Evolutionary conservation across 176 grass and related monocot species (phyloP), one percentile per base, ranked within the genome.

Genomic region (Cenchrus purpureus): DNA sequence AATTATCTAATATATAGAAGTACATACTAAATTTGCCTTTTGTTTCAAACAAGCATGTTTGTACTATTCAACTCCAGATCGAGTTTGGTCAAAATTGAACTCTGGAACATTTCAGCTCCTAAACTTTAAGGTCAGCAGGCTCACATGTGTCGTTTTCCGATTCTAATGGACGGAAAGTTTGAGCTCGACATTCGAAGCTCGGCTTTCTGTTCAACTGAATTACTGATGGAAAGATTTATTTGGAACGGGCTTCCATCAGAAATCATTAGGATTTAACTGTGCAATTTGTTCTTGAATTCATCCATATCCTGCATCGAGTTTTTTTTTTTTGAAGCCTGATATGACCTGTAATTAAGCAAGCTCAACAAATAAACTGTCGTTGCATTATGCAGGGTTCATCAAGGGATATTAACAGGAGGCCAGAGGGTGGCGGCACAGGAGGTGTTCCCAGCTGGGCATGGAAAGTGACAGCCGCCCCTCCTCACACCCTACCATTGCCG

Each of bases 371-470:
- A 68, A 85, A 79, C 50, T 79, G n/a, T 49, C 61, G 2, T 63
- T 83, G 37, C 22, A 62, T 74, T 19, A 59, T 78, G 78, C 44
- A 98, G 95, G 74, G 80, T 86, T 76, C 85, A 91, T 88, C 86
- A 73, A 95, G 68, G 87, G 79, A 93, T 42, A 81, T 88, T 71
- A 68, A 44, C 80, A 88, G 87, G 77, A 76, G 70, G 72, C 55
- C 89, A 15, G 85, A 88, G 50, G 77, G 71, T 34, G 84, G 52
- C 13, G 84, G 52, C 13, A 73, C 82, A 32, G 84, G 83, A 69
- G 74, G 52, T 70, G 62, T 80, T 78, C 77, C 88, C 61, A 91
- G 70, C 91, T 84, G 90, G 90, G 65, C 91, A 68, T 92, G 89
- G 89, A 87, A 87, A 10, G 76, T 77, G 81, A 77, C 55, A 57